Evolutionary conservation across 768 basidiomycete species (phyloP).

Genomic region (Lentinula aciculospora): DNA sequence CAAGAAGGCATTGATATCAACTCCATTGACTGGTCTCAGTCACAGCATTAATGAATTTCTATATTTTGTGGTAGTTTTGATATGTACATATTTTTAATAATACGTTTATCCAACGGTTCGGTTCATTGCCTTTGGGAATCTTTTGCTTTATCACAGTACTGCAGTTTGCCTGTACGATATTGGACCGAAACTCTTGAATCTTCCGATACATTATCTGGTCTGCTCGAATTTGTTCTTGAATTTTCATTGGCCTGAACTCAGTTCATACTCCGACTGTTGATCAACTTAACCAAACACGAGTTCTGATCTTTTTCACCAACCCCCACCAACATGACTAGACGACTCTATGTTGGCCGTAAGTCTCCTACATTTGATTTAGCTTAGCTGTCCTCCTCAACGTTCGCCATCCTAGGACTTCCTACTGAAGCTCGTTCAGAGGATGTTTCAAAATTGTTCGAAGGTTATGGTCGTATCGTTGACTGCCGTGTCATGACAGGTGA

Average conservation of each 20-base stretch:
- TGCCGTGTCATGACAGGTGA: conserved; percentile 94
- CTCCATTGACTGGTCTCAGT: conserved; percentile 92
- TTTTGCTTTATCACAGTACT: neutral
- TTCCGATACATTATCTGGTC: no score
- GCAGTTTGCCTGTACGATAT: no score
- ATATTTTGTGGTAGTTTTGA: no score
- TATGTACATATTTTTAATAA: conserved; percentile 7
- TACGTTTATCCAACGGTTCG: conserved; percentile 5
- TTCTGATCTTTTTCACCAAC: conserved; percentile 21
- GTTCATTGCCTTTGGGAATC: no score
- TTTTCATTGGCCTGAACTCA: neutral
- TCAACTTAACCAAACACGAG: neutral
- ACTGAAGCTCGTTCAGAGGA: conserved; percentile 80
- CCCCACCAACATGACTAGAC: conserved; percentile 59
- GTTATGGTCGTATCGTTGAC: conserved; percentile 84
- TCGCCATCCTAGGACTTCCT: conserved; percentile 56
- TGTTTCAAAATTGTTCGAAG: conserved; percentile 84
- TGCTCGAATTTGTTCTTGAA: no score
- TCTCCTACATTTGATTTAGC: conserved; percentile 9
- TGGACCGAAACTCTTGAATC: no score
- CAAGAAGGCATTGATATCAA: conserved; percentile 97
- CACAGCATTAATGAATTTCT: conserved; percentile 46
- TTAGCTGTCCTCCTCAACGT: neutral
- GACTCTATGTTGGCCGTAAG: conserved; percentile 84
- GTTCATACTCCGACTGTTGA: conserved; percentile 4